Percentiles rank a stretch among this genome's conserved stretches.
Evolutionary conservation across 1,139 yeast species (phyloP).

Genomic region (Yamadazyma dushanensis): DNA sequence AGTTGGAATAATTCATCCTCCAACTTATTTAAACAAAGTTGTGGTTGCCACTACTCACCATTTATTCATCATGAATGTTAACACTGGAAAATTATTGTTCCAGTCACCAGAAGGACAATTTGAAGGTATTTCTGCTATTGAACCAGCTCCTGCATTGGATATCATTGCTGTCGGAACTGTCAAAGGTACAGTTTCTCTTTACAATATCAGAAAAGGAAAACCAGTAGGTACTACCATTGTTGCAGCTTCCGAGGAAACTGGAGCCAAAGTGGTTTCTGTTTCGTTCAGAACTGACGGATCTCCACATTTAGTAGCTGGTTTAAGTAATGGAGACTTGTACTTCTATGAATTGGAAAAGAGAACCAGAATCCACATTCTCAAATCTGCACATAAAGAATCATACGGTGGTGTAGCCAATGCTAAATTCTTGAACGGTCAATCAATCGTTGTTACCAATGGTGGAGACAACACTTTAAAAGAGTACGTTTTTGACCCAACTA

Average conservation of each 20-base stretch:
- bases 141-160: conserved; percentile 85
- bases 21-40: conserved; percentile 89
- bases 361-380: conserved; percentile 71
- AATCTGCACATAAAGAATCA: conserved; percentile 69
- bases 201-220: conserved; percentile 68
- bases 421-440: conserved; percentile 85
- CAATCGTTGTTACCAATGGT: conserved; percentile 87
- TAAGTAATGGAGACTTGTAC: conserved; percentile 76
- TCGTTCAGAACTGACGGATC: conserved; percentile 94
- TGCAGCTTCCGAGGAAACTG: conserved; percentile 52
- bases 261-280: conserved; percentile 59
- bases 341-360: conserved; percentile 80
- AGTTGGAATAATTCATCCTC: conserved; percentile 74
- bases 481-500: conserved; percentile 88
- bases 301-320: conserved; percentile 79
- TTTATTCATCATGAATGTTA: conserved; percentile 65
- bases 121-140: conserved; percentile 57
- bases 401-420: conserved; percentile 82
- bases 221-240: conserved; percentile 54
- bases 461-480: conserved; percentile 90
- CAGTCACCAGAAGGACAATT: conserved; percentile 54
- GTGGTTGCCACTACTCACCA: conserved; percentile 72
- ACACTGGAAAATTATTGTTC: conserved; percentile 73
- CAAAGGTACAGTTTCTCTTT: conserved; percentile 64
- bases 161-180: conserved; percentile 75